Base-by-base conservation (phyloP, 768 basidiomycete genomes). In the Leccinum incarnatum region DNA sequence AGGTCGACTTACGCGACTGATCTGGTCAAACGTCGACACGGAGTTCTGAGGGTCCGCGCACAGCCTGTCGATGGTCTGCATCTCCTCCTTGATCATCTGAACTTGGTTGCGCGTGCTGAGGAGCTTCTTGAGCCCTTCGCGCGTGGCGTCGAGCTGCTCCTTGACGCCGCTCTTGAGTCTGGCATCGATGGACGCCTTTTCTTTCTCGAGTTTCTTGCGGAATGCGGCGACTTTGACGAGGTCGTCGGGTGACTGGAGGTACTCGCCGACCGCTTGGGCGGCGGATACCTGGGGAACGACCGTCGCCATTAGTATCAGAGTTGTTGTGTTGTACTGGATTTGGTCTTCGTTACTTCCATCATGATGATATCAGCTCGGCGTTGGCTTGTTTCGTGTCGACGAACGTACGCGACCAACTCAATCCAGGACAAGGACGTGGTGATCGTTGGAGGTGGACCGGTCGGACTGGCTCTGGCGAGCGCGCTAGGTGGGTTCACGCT, bases 371-470 rank as follows among this genome's bases (percentile, higher is more conserved):
- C n/a, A 45, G 6, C 11, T 11, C 42, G 42, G 19, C 42, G 42
- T 45, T 42, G 40, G 40, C 19, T 45, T 19, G 9, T 55, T 23
- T 48, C 45, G 15, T 40, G 63, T 51, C 59, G 30, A 55, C 61
- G 51, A 54, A 23, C 62, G 10, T 74, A 65, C 19, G 57, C 63
- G 49, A 64, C 64, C 23, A 54, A 57, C 15, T 51, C 58, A 9
- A 55, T 72, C 27, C 76, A 83, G 59, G 82, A 90, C 37, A 87
- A 82, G 63, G 97, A 98, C 71, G 81, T 98, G 34, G 91, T 96
- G 21, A 91, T 98, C 65, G 92, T 98, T 25, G 96, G 97, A 17
- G 97, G 93, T 27, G 96, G 95, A 2, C 95, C 93, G 25, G 92
- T 84, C 4, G 97, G 97, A 4, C 80, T 99, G 42, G 90, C 95